Evolutionary conservation across 2,329 filamentous ascomycete species (phyloP), one percentile per base, ranked within the genome.

Genomic region (Arthrocladium fulminans): DNA sequence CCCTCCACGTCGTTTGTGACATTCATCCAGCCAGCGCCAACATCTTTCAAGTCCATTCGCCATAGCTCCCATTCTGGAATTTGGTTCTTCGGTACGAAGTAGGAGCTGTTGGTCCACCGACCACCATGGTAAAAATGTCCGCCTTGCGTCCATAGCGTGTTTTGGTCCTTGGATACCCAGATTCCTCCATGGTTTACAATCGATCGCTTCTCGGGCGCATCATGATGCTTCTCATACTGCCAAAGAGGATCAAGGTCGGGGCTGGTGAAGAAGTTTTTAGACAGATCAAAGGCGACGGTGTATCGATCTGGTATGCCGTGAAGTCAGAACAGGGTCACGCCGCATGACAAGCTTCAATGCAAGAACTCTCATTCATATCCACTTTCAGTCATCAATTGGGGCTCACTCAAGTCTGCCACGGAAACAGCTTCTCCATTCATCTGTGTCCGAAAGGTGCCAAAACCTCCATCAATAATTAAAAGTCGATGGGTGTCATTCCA

Each of bases 1-100:
- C 22, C 37, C 24, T 3, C 12, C 13, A 63, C 48, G 17, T 61
- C 53, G 25, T 60, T 48, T 38, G 61, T 60, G 15, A 62, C 58
- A 51, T 65, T 59, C 13, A 44, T 57, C 62, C 60, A 63, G 15
- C 27, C 42, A 22, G 24, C 29, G 15, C n/a, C 13, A 1, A 40
- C 45, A 2, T 48, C 24, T 2, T 49, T 53, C 30, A 47, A 8
- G 34, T 47, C 45, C 15, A 47, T 20, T 38, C 27, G 17, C 45
- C 45, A 47, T 20, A 47, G 19, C 19, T 25, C 10, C 45, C 45
- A 47, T 24, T 39, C 19, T 8, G 45, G 45, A 25, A 47, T 47
- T 8, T 39, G 13, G 13, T 15, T 7, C 37, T 47, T 47, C 13
- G 32, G 17, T 13, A 47, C 45, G 41, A 39, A 35, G 34, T 47